Evolutionary conservation across 1,284 basidiomycete species (phyloP), one percentile per base, ranked within the genome.

Genomic region (Omphalotus olearius): DNA sequence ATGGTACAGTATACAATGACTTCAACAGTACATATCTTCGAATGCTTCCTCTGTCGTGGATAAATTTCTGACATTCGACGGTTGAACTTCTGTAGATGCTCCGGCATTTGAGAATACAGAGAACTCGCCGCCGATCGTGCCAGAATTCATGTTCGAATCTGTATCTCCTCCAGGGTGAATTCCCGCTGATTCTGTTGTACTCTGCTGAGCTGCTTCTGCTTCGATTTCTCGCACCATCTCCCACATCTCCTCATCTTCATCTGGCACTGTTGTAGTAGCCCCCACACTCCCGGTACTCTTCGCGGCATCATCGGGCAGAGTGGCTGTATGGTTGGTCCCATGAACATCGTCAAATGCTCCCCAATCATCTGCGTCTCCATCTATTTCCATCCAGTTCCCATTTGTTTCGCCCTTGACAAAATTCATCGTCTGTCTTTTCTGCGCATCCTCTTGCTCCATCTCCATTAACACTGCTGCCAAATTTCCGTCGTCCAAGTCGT

Each of bases 191-290:
- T 3, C 36, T 38, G 20, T 11, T 6, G 23, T 33, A 20, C 28
- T 28, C 17, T 47, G 33, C 3, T 16, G 17, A 25, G 44, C 20
- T 30, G 38, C n/a, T 39, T 55, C 30, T 61, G 59, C 65, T 37
- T 82, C 80, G 57, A 82, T 72, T 62, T 88, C 83, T 45, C 77
- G 68, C 48, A 85, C 64, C 25, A 85, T 69, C 55, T 84, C 79
- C 80, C 85, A 85, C 77, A 88, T 80, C 4, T 84, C 80, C 40
- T 83, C 78, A 47, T 85, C 81, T 16, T 78, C 74, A 42, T 45
- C 45, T 43, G 46, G 18, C 48, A 42, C 9, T 39, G 51, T 11
- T 4, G 35, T 17, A 16, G 16, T 44, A 17, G 44, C 37, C 26
- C 40, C 36, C 13, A 20, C 41, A 40, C 3, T 46, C 43, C 49